Evolutionary conservation across 371 early-diverging fungal genomes (phyloP).

Genomic region (Mucor saturninus): DNA sequence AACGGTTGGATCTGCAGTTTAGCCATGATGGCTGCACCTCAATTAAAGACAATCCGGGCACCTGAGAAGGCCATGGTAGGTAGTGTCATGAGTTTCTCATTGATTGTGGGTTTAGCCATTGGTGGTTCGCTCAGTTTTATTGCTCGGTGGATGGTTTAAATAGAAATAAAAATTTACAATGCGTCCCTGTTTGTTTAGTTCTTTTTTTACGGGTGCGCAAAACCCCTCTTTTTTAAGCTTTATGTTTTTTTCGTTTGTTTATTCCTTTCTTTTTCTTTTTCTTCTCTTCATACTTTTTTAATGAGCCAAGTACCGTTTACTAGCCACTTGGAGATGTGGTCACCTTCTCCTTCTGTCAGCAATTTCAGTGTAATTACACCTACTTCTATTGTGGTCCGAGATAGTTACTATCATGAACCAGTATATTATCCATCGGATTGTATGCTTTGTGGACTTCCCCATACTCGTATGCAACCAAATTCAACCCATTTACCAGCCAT

Average conservation of each 20-base stretch:
- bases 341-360: slow-evolving; percentile 13
- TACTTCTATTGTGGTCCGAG: slow-evolving; percentile 1
- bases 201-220: not conserved
- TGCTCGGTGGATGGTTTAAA: slow-evolving; percentile 53
- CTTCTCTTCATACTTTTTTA: not conserved
- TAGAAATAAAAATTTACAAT: slow-evolving; percentile 14
- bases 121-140: slow-evolving; percentile 68
- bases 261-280: slow-evolving; percentile 1
- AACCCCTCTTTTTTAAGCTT: not conserved
- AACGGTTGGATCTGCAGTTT: slow-evolving; percentile 77
- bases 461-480: slow-evolving; percentile 4
- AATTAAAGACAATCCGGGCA: slow-evolving; percentile 44
- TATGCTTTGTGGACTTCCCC: slow-evolving; percentile 23
- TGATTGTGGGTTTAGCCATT: slow-evolving; percentile 71
- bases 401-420: slow-evolving; percentile 17
- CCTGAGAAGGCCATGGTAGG: slow-evolving; percentile 64
- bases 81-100: slow-evolving; percentile 71
- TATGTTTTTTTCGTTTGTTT: not conserved
- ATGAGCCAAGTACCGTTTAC: slow-evolving; percentile 10
- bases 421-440: slow-evolving; percentile 21
- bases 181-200: slow-evolving; percentile 1
- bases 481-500: not conserved
- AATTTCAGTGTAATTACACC: not conserved
- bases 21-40: slow-evolving; percentile 80
- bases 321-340: slow-evolving; percentile 18